Base-by-base conservation (phyloP, 2,329 filamentous ascomycete species). In the Zalaria obscura region DNA sequence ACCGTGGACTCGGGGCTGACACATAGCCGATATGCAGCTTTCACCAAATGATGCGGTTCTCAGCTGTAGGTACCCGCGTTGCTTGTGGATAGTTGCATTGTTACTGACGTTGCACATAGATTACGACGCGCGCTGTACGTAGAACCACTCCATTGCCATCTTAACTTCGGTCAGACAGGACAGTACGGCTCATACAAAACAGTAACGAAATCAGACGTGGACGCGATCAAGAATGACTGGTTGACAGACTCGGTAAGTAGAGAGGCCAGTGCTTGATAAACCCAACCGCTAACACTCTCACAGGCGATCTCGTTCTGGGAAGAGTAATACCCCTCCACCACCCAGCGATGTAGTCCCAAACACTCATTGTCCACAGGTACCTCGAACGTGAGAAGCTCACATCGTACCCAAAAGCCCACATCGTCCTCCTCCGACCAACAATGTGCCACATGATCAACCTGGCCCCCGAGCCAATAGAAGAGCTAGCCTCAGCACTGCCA, bases 251-350 rank as follows among this genome's bases (percentile, higher is more conserved):
- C 94, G 67, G 84, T 88, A 69, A 50, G 74, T 65, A 7, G 29
- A 2, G 18, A 18, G 18, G 18, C 18, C 2, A 18, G 2, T 18
- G 18, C 18, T 2, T 18, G 18, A 18, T 18, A 2, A 18, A 18
- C 18, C 18, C 18, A 2, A 7, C 7, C 29, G 29, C 29, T 32
- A 35, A 9, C 7, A n/a, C 25, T 34, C 34, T 11, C n/a, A 18
- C 40, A 89, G 83, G 88, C 87, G 52, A 96, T 98, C 50, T 81
- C 86, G 39, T 96, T 98, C 59, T 98, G 91, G 89, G 84, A 96
- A 72, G 89, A 96, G 29, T 32, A 32, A 7, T 3, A 2, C 7
- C 29, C 29, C 7, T 32, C 40, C 66, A 44, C 41, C 18, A 38
- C 31, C 35, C 26, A 18, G 18, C 18, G 18, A 18, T 18, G 18